Conservation (phyloP, 1,139 yeast genomes). For the Candida sojae region DNA sequence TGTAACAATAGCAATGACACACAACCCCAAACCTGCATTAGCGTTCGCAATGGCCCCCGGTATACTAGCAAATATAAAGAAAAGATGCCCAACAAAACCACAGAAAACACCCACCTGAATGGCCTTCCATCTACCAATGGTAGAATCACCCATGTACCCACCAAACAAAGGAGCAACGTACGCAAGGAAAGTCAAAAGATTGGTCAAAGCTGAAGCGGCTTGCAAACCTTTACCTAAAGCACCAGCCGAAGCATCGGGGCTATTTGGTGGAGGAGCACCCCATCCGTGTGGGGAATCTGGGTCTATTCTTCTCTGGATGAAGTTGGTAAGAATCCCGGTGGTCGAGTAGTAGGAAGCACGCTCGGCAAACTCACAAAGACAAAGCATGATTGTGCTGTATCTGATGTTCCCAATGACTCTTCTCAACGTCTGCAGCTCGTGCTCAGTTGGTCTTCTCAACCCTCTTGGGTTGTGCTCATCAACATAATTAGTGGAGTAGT, state of each 20-base stretch:
- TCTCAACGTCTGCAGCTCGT: conserved; percentile 48
- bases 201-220: conserved; percentile 41
- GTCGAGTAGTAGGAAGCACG: conserved; percentile 49
- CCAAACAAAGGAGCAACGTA: conserved; percentile 46
- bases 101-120: conserved; percentile 42
- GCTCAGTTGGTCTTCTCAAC: conserved; percentile 37
- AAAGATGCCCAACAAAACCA: conserved; percentile 39
- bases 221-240: conserved; percentile 47
- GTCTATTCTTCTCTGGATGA: conserved; percentile 53
- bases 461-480: conserved; percentile 38
- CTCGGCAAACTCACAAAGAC: conserved; percentile 48
- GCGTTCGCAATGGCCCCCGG: conserved; percentile 39
- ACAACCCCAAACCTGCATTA: conserved; percentile 34
- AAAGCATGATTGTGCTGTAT: conserved; percentile 32
- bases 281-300: conserved; percentile 50
- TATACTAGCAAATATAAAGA: conserved; percentile 42
- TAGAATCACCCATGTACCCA: conserved; percentile 46
- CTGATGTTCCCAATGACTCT: conserved; percentile 33
- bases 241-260: conserved; percentile 36
- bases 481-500: conserved; percentile 25
- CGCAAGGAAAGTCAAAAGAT: conserved; percentile 42
- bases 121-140: conserved; percentile 41
- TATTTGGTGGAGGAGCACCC: conserved; percentile 43
- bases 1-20: conserved; percentile 36
- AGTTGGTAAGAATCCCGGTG: conserved; percentile 41